Evolutionary conservation across 2,329 filamentous ascomycete genomes (phyloP), one percentile per base, ranked within the genome.

Genomic region (Colletotrichum camelliae): DNA sequence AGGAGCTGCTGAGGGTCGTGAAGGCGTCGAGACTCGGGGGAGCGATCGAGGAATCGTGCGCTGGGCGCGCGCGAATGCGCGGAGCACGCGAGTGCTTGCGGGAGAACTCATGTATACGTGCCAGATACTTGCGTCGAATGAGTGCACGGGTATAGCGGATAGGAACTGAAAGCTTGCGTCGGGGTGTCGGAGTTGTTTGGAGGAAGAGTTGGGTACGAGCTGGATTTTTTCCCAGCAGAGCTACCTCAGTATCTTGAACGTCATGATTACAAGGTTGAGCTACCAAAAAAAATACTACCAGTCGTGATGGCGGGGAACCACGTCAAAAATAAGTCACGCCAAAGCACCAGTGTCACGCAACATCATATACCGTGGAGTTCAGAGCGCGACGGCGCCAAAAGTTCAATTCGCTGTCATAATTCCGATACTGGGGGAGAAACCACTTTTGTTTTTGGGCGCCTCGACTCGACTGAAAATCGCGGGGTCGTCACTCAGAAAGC

Each of bases 351-450:
- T 52, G 10, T 21, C 43, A 52, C n/a, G 5, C 10, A 52, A 21
- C 13, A 16, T 37, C 9, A 52, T 21, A 4, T 7, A 48, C 43
- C 43, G 43, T 4, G n/a, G 43, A 52, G 43, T 67, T 16, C 33
- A 67, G 31, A 7, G 43, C 10, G 27, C 37, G 43, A 18, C 48
- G 29, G 74, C 65, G 58, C 27, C 58, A 66, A 75, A 60, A 65
- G 65, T 76, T 76, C 64, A 74, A 76, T 74, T 74, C 70, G 74
- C 65, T 76, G 70, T 76, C 70, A 74, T 74, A 65, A 76, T 69
- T 55, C 58, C 57, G 43, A 65, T 69, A 27, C 33, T 61, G 33
- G 70, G 55, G 16, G 31, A 43, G 29, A 43, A 73, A 74, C 74
- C 64, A 68, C 48, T 70, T 65, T 70, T 69, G 39, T 70, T 37